Evolutionary conservation across 1,139 yeast genomes (phyloP), one percentile per base, ranked within the genome.

Genomic region (Debaryomyces singareniensis): DNA sequence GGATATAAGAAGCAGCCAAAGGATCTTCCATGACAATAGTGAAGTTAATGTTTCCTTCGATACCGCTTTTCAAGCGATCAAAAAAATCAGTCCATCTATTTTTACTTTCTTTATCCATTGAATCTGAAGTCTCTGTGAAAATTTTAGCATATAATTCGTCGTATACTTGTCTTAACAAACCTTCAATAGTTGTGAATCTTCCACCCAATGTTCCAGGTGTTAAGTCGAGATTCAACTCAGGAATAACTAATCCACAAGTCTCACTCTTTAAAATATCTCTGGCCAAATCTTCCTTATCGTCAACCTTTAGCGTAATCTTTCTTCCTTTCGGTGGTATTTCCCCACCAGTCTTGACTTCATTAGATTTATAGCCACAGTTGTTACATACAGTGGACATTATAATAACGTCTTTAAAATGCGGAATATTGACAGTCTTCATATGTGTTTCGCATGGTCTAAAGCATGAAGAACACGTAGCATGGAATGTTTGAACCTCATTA

Each of bases 281-380:
- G 16, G 95, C 82, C 48, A 93, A 69, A 62, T 93, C 99, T 44
- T 86, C 96, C 10, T 95, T 78, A 46, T 91, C 97, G 35, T 86
- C 89, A 39, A 91, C 80, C 44, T 70, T 69, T 33, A 93, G 68
- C 1, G 80, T 70, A 37, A 87, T 76, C 40, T 69, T 78, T 43
- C 79, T 78, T 38, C 97, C 99, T 55, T 78, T 71, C 4, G 67
- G 80, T 21, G 98, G 97, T 33, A 93, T 82, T 13, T 83, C 94
- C 42, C 99, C 99, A 35, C 99, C 99, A 4, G 98, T 93, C 63
- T 89, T 91, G 42, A 93, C 98, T 58, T 93, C 99, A 51, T 93
- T 93, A 14, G 96, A 85, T 61, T 85, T 91, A 63, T 84, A 93
- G 21, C 98, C 98, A 64, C 99, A 93, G 43, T 75, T 64, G 25